Conservation (phyloP, 2,329 filamentous ascomycete genomes). For the Aspergillus terreus region DNA sequence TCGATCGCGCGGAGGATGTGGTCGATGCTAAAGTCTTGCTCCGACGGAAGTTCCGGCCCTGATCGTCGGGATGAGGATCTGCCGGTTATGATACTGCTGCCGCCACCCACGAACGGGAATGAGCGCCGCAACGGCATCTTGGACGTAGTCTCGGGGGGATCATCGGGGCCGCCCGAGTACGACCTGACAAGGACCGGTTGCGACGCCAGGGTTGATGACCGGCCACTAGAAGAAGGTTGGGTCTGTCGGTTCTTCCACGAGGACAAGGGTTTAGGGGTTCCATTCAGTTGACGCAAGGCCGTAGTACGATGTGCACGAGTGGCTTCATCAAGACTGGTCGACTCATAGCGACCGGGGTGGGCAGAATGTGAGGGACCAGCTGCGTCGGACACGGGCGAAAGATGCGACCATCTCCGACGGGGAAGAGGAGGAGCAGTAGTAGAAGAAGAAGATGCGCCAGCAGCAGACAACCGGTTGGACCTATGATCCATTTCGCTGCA, state of each 20-base stretch:
- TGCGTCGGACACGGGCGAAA: conserved; percentile 17
- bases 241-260: conserved; percentile 22
- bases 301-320: conserved; percentile 28
- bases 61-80: conserved; percentile 15
- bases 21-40: conserved; percentile 54
- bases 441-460: conserved; percentile 26
- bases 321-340: conserved; percentile 26
- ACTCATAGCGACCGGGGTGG: conserved; percentile 22
- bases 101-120: conserved; percentile 23
- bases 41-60: conserved; percentile 41
- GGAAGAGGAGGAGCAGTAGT: background rate
- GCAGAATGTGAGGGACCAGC: conserved; percentile 20
- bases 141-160: conserved; percentile 20
- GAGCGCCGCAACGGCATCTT: conserved; percentile 31
- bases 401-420: conserved; percentile 30
- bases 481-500: conserved; percentile 30
- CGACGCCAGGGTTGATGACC: conserved; percentile 30
- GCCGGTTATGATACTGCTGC: conserved; percentile 6
- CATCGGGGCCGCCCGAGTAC: conserved; percentile 37
- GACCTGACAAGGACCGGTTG: conserved; percentile 44
- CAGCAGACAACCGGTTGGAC: conserved; percentile 24
- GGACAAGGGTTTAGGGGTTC: conserved; percentile 21
- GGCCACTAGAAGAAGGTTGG: conserved; percentile 18
- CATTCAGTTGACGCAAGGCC: conserved; percentile 31
- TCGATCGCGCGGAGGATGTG: conserved; percentile 55